phyloP scores from a whole-genome alignment of 192 early-diverging fungal species.

The Gigaspora rosea region DNA sequence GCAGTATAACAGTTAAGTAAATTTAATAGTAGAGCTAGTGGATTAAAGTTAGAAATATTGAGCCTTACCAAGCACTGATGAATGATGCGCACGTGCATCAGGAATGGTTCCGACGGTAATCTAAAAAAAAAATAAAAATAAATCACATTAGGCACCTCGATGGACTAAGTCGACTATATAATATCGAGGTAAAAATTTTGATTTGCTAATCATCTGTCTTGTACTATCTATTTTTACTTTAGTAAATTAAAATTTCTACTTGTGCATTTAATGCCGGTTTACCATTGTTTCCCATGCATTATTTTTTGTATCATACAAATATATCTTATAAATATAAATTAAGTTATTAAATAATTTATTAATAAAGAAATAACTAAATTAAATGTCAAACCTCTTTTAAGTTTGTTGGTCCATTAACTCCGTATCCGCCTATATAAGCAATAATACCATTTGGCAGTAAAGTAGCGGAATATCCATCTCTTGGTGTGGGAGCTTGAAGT shows the following conservation, averaged over 20 bases:
- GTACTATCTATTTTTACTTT: no score
- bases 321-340: neutral
- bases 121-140: no score
- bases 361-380: neutral
- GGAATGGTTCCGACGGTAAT: no score
- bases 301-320: neutral
- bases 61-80: no score
- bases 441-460: slow-evolving; percentile 8
- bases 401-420: neutral
- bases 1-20: no score
- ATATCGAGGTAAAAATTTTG: no score
- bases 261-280: neutral
- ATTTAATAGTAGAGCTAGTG: no score
- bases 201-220: neutral
- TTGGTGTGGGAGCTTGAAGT: neutral
- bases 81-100: no score
- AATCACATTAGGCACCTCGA: no score
- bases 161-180: no score
- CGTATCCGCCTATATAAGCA: neutral
- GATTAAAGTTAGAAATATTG: no score
- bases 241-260: neutral
- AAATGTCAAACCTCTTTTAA: neutral
- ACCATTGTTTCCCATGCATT: neutral
- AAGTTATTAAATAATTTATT: neutral
- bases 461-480: neutral